Evolutionary conservation across 306 rosid species (phyloP), one percentile per base, ranked within the genome.

Genomic region (Inga laurina): DNA sequence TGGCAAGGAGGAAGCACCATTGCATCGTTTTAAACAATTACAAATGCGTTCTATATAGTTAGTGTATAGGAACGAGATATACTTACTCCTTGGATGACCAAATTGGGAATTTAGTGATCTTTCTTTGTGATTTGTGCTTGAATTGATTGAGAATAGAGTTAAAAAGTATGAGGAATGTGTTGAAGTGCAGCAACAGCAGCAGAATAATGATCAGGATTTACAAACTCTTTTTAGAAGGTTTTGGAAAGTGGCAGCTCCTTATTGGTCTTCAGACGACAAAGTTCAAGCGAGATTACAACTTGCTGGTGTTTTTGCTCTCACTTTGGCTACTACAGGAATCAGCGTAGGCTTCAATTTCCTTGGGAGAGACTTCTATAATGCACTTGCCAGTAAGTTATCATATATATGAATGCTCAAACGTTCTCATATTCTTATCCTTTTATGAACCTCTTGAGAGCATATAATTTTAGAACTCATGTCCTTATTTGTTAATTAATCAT

Each of bases 191-290:
- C 61, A 81, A 72, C 66, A 67, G 85, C 59, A 54, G 75, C 77
- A 85, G 82, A 87, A 92, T 69, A 82, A 87, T 44, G 91, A 84
- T 69, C 91, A 93, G 74, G 95, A 96, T 85, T 83, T 83, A 70
- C 73, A 88, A 79, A 88, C 90, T 1, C 94, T 96, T 72, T 81
- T 87, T 62, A 86, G 89, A 85, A 89, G 97, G 84, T 87, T 94
- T 81, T 96, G 95, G 98, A 96, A 96, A 82, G 99, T 96, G 85
- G 98, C 99, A 30, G 95, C 94, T 54, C 98, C 98, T 27, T 96
- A 94, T 79, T 96, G 99, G 98, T 83, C 65, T 69, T 96, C 95
- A 51, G 90, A 91, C 69, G 99, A 96, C 85, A 91, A 96, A 80
- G 86, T 43, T 27, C 93, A 85, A 66, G 98, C 97, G 16, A 91